These are phyloP conservation scores for Thielaviopsis populi DNA, from an alignment of 2,329 filamentous ascomycete species.

Conservation along the genomic window DNA sequence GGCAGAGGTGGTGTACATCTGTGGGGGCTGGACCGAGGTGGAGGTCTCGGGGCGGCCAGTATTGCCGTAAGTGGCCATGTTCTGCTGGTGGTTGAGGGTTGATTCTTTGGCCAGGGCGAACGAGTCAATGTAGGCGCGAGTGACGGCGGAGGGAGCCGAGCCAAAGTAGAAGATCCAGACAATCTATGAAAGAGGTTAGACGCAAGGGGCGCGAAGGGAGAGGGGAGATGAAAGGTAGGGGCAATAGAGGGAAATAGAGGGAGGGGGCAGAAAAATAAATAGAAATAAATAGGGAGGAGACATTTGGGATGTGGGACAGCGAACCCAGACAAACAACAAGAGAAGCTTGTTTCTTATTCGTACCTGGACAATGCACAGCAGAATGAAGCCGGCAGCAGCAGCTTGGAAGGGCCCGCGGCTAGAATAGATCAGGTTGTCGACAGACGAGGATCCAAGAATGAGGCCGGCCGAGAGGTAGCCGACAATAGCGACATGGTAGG, in stretches of 20 bases:
- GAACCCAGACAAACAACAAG: background rate
- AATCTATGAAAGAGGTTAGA: constrained; percentile 40
- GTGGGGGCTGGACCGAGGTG: constrained; percentile 60
- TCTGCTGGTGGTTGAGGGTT: constrained; percentile 48
- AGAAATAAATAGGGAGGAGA: background rate
- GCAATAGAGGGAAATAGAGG: background rate
- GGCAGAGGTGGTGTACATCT: constrained; percentile 95
- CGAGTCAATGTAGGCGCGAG: constrained; percentile 85
- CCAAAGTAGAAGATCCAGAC: constrained; percentile 99
- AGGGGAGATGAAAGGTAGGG: background rate
- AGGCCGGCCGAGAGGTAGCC: constrained; percentile 74
- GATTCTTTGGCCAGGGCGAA: constrained; percentile 87
- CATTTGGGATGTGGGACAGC: constrained; percentile 17
- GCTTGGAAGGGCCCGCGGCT: constrained; percentile 62
- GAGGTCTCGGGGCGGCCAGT: constrained; percentile 69
- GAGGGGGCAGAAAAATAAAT: background rate
- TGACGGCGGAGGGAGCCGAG: constrained; percentile 70
- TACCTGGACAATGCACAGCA: constrained; percentile 86
- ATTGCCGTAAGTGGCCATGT: constrained; percentile 61
- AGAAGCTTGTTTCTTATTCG: constrained; percentile 23
- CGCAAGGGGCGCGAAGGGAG: background rate
- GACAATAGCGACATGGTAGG: constrained; percentile 82
- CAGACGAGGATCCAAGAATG: constrained; percentile 69
- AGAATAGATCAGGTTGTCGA: constrained; percentile 75
- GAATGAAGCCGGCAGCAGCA: constrained; percentile 79